These are phyloP conservation scores for Ceratocystis ficicola DNA, from an alignment of 2,329 filamentous ascomycete species.

Conservation along the genomic window DNA sequence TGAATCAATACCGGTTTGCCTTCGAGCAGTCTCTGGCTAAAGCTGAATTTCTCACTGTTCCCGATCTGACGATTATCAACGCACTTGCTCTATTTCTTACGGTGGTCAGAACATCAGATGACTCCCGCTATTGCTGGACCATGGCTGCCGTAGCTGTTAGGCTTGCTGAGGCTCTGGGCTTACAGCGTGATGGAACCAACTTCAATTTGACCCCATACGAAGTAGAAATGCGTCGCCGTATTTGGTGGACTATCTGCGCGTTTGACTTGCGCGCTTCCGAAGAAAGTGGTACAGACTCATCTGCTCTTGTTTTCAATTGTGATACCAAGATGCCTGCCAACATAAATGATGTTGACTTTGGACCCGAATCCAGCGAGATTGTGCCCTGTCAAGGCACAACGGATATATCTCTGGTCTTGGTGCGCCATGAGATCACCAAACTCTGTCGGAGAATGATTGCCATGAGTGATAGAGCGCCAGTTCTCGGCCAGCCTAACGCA, in stretches of 20 bases:
- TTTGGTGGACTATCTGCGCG: conserved; percentile 50
- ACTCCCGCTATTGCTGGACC: conserved; percentile 47
- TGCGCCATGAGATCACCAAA: conserved; percentile 40
- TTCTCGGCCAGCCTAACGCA: conserved; percentile 18
- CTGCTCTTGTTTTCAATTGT: conserved; percentile 30
- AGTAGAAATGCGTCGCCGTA: conserved; percentile 45
- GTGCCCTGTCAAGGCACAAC: conserved; percentile 39
- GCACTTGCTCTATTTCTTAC: conserved; percentile 46
- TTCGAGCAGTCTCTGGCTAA: conserved; percentile 46
- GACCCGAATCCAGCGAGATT: conserved; percentile 39
- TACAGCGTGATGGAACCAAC: conserved; percentile 44
- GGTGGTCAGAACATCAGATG: conserved; percentile 37
- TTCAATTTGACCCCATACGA: conserved; percentile 46
- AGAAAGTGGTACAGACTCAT: conserved; percentile 37
- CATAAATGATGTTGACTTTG: conserved; percentile 39
- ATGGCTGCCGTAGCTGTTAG: conserved; percentile 46
- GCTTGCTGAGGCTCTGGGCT: conserved; percentile 47
- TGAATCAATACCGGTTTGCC: conserved; percentile 40
- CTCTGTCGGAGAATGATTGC: conserved; percentile 25
- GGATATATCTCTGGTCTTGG: conserved; percentile 38
- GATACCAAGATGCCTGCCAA: conserved; percentile 41
- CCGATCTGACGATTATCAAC: conserved; percentile 46
- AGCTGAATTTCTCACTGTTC: conserved; percentile 45
- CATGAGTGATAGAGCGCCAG: conserved; percentile 16
- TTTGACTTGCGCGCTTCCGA: conserved; percentile 46